Base-by-base conservation (phyloP, 2,329 filamentous ascomycete species). In the Fusarium chuoi region DNA sequence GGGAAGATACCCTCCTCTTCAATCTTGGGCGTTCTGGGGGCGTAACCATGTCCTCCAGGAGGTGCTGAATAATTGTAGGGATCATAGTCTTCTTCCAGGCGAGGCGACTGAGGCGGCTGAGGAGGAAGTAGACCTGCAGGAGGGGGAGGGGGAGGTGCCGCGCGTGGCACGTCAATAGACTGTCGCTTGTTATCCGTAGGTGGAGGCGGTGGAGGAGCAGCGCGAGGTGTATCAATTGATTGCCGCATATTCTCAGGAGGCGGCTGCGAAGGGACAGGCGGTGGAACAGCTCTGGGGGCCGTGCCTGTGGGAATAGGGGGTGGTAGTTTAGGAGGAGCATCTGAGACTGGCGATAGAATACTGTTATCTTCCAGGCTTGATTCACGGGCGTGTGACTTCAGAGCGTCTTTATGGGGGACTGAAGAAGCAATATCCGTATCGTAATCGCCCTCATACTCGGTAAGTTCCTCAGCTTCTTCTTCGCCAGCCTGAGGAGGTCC, bases 391-490 rank as follows among this genome's bases (percentile, higher is more conserved):
- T 97, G 94, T 14, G 94, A 86, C 81, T 96, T 97, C 70, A 98
- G 83, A 2, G 96, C 95, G 83, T 98, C 96, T 83, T 97, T 98
- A 82, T 98, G 94, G 63, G 93, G 94, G n/a, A 90, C 94, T 15
- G 94, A 92, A n/a, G 95, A 94, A 4, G 93, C 95, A 79, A 98
- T 98, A 80, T 98, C 96, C 12, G 96, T 98, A 77, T 98, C 96
- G 80, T 98, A 98, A 79, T 98, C 96, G 12, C 96, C 96, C 80
- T 99, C 96, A 79, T 98, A 98, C 79, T 98, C 96, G 0, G 94
- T 97, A 39, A 94, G 89, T 78, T 97, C 95, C 67, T 93, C 94
- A 33, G 90, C 91, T 20, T 92, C 91, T 38, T 91, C 91, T 38
- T 93, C 92, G 30, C 84, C 88, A 69, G 85, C 85, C 65, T 84